A percentile compares a stretch with the other conserved stretches of the same genome.
These are phyloP conservation scores for Colletotrichum siamense DNA, from an alignment of 2,329 filamentous ascomycete species.

Conservation along the genomic window DNA sequence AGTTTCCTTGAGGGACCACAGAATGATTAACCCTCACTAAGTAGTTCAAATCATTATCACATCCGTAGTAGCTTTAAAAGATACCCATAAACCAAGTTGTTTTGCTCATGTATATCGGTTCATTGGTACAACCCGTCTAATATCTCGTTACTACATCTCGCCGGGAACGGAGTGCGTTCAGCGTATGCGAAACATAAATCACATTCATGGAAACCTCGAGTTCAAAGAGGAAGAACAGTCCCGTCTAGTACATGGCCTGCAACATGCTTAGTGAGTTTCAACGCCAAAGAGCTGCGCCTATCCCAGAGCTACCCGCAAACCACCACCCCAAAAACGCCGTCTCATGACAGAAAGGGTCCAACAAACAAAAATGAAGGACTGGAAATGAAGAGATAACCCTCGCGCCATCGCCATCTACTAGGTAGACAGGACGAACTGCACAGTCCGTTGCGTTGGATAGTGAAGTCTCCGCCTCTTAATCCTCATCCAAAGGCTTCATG, in stretches of 20 bases:
- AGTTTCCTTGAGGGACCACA: conserved; percentile 78
- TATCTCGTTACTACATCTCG: neutral
- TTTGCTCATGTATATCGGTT: neutral
- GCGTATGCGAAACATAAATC: neutral
- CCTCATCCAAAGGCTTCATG: conserved; percentile 48
- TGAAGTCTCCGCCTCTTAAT: conserved; percentile 22
- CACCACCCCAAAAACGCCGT: neutral
- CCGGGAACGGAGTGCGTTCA: neutral
- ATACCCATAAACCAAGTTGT: neutral
- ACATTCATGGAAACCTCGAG: neutral
- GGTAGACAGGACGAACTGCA: neutral
- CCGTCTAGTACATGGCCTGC: neutral
- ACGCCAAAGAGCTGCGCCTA: neutral
- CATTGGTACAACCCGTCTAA: neutral
- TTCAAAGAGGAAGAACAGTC: neutral
- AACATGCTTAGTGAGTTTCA: neutral
- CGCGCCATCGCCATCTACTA: neutral
- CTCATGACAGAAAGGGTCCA: neutral
- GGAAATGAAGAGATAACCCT: neutral
- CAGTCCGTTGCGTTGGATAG: neutral
- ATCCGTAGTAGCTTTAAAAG: neutral
- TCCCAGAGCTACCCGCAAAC: neutral
- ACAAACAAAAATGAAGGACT: neutral
- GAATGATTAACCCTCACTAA: conserved; percentile 20
- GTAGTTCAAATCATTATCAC: neutral